These are phyloP conservation scores for Solidago caesia DNA, from an alignment of 129 eudicot genomes.

Conservation along the genomic window DNA sequence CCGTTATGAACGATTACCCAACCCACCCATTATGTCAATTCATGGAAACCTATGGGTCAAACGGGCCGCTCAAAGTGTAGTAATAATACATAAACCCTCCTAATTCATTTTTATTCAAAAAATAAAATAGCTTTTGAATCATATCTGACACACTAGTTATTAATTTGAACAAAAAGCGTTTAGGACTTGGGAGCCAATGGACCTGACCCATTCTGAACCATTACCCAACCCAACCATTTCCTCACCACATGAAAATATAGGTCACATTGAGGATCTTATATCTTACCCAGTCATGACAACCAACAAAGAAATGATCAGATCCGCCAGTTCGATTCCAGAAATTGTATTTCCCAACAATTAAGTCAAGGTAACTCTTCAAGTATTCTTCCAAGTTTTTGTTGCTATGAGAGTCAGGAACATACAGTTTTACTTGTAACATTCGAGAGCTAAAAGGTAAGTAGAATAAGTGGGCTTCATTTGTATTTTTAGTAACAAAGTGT, in stretches of 20 bases:
- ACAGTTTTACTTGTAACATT: slow-evolving; percentile 53
- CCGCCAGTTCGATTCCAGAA: slow-evolving; percentile 95
- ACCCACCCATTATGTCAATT: too few relatives aligned
- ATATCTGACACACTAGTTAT: too few relatives aligned
- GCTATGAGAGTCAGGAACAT: slow-evolving; percentile 61
- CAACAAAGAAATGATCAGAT: slow-evolving; percentile 91
- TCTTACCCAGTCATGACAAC: slow-evolving; percentile 98
- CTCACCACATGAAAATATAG: background rate
- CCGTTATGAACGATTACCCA: background rate
- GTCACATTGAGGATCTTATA: background rate
- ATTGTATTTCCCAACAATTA: slow-evolving; percentile 48
- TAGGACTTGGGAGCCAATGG: too few relatives aligned
- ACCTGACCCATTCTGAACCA: background rate
- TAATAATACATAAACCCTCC: too few relatives aligned
- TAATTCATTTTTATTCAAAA: too few relatives aligned
- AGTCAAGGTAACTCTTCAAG: slow-evolving; percentile 51
- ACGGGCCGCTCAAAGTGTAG: too few relatives aligned
- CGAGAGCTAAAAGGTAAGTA: slow-evolving; percentile 87
- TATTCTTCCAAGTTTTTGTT: slow-evolving; percentile 41
- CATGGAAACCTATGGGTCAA: too few relatives aligned
- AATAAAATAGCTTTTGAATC: too few relatives aligned
- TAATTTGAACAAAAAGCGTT: too few relatives aligned
- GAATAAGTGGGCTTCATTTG: slow-evolving; percentile 70
- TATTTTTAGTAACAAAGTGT: slow-evolving; percentile 54
- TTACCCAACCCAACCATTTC: background rate